Conservation (phyloP, 345 rosid genomes). For the Eucalyptus victrix region DNA sequence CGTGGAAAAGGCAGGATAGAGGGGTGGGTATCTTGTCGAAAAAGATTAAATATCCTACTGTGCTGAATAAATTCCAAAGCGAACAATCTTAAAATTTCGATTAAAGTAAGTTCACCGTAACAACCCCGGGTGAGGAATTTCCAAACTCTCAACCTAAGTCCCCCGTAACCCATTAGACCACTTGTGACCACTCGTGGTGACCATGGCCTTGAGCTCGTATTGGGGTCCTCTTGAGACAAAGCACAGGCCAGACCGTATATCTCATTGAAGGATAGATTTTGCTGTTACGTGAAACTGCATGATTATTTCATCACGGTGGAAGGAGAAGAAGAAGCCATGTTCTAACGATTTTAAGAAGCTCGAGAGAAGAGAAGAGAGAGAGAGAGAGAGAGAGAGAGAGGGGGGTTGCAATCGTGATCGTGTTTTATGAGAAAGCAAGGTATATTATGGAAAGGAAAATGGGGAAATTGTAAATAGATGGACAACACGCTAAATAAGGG, state of each 20-base stretch:
- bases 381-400: neutral
- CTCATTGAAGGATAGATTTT: neutral
- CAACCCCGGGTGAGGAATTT: no score
- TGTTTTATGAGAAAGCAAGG: neutral
- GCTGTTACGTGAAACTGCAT: neutral
- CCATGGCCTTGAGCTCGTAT: neutral
- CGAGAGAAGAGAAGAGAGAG: no score
- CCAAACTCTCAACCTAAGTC: neutral
- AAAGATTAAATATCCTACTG: no score
- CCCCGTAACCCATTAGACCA: neutral
- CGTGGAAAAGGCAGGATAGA: no score
- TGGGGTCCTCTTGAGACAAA: neutral
- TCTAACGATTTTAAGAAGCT: no score
- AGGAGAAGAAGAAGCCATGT: neutral
- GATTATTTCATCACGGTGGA: neutral
- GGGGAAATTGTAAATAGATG: neutral
- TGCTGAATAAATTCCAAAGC: no score
- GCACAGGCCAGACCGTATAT: neutral
- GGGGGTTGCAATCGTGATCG: neutral
- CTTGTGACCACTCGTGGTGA: neutral
- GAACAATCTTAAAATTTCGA: no score
- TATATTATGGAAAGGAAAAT: neutral
- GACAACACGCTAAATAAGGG: neutral
- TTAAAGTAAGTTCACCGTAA: no score
- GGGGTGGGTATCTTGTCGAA: no score